Conservation (phyloP, 2,329 filamentous ascomycete genomes). For the Dothidotthia symphoricarpi region DNA sequence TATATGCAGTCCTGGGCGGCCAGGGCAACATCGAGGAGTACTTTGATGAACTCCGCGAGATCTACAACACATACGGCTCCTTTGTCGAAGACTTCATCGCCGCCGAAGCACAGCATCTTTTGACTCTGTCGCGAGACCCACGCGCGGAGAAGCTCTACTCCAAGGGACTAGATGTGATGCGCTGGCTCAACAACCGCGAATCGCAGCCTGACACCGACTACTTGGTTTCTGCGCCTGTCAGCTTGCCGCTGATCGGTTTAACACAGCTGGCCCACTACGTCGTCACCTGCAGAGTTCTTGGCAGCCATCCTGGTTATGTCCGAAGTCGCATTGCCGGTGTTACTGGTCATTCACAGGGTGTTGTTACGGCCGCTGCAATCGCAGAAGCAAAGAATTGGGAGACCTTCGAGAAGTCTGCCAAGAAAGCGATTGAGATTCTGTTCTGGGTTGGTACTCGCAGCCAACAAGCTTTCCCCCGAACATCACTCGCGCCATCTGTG, state of each 20-base stretch:
- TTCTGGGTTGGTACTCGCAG: slow-evolving; percentile 99
- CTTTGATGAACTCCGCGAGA: slow-evolving; percentile 92
- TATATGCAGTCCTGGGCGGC: slow-evolving; percentile 94
- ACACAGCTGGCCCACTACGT: slow-evolving; percentile 95
- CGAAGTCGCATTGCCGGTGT: slow-evolving; percentile 81
- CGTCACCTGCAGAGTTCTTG: slow-evolving; percentile 88
- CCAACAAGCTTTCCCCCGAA: slow-evolving; percentile 94
- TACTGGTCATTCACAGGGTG: slow-evolving; percentile 94
- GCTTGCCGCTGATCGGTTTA: slow-evolving; percentile 91
- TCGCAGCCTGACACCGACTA: slow-evolving; percentile 93
- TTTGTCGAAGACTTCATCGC: slow-evolving; percentile 85
- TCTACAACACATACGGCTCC: slow-evolving; percentile 86
- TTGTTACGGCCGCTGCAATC: slow-evolving; percentile 89
- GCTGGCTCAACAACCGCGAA: slow-evolving; percentile 87
- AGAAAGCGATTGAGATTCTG: slow-evolving; percentile 81
- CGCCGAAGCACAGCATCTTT: slow-evolving; percentile 81
- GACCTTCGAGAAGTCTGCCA: slow-evolving; percentile 76
- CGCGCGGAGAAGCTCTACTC: slow-evolving; percentile 92
- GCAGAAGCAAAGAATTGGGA: slow-evolving; percentile 92
- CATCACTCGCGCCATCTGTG: slow-evolving; percentile 85
- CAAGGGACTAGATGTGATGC: slow-evolving; percentile 93
- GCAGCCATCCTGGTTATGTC: slow-evolving; percentile 83
- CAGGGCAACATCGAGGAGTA: slow-evolving; percentile 99
- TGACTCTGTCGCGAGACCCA: slow-evolving; percentile 76
- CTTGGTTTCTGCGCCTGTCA: slow-evolving; percentile 55